Evolutionary conservation across 1,284 basidiomycete genomes (phyloP).

Genomic region (Serendipita sp.): DNA sequence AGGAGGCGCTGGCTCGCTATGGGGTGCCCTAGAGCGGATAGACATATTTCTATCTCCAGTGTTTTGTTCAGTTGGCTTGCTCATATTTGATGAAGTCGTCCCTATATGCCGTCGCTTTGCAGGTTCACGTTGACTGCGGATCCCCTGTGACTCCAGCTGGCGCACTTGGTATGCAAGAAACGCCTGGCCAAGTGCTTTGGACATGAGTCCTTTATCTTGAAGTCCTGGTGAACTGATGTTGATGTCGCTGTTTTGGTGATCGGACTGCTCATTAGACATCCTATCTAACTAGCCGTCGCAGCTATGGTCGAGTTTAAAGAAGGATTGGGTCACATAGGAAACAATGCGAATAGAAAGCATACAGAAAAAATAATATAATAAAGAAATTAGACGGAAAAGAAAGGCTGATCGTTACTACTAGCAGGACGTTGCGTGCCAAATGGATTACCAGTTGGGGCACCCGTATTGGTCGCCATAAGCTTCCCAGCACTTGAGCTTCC

Average conservation of each 20-base stretch:
- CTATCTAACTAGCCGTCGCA: not conserved
- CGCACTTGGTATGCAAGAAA: conserved; percentile 73
- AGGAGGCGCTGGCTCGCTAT: conserved; percentile 15
- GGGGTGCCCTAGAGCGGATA: not conserved
- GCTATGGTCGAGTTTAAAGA: not conserved
- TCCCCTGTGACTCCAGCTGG: conserved; percentile 49
- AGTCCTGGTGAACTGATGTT: not conserved
- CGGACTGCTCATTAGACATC: not conserved
- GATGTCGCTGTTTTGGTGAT: not conserved
- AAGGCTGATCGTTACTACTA: conserved; percentile 57
- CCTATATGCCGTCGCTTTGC: not conserved
- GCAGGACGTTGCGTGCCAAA: conserved; percentile 48
- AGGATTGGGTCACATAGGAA: not conserved
- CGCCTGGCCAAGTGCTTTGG: conserved; percentile 64
- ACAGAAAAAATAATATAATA: not conserved
- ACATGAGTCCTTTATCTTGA: conserved; percentile 55
- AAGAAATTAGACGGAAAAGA: conserved; percentile 53
- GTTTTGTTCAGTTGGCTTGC: no score
- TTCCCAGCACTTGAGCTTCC: conserved; percentile 52
- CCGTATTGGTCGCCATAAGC: conserved; percentile 43
- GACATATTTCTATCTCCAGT: not conserved
- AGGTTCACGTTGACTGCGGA: not conserved
- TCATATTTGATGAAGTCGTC: no score
- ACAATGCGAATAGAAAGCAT: not conserved
- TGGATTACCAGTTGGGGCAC: conserved; percentile 40